These are phyloP conservation scores for Tetrapisispora fleetii DNA, from an alignment of 805 yeast species.

Conservation along the genomic window DNA sequence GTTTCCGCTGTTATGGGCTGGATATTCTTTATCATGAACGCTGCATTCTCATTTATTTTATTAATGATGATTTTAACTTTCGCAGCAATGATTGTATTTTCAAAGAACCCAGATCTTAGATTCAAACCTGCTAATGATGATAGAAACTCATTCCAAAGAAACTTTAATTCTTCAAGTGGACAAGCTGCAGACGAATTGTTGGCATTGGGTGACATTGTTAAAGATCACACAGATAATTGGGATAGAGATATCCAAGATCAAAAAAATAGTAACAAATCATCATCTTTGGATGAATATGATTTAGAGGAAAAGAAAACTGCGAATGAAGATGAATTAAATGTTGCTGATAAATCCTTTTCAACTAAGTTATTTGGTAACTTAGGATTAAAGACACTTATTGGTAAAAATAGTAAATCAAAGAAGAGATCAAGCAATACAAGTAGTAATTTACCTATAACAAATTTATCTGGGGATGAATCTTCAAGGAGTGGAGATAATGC, in stretches of 20 bases:
- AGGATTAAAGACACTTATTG: slow-evolving; percentile 9
- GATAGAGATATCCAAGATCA: slow-evolving; percentile 43
- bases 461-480: slow-evolving; percentile 1
- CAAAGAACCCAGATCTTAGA: slow-evolving; percentile 82
- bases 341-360: slow-evolving; percentile 14
- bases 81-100: slow-evolving; percentile 49
- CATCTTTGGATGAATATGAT: slow-evolving; percentile 4
- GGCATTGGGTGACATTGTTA: slow-evolving; percentile 2
- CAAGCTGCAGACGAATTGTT: slow-evolving; percentile 1
- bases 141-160: slow-evolving; percentile 75
- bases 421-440: slow-evolving; percentile 2
- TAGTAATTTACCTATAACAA: background rate
- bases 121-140: slow-evolving; percentile 87
- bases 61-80: slow-evolving; percentile 62
- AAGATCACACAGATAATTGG: slow-evolving; percentile 46
- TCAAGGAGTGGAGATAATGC: background rate
- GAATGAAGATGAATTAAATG: slow-evolving; percentile 9
- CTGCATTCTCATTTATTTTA: slow-evolving; percentile 72
- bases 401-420: background rate
- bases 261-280: slow-evolving; percentile 3
- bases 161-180: background rate
- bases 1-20: slow-evolving; percentile 87
- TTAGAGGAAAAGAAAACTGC: slow-evolving; percentile 7
- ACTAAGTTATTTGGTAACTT: slow-evolving; percentile 15
- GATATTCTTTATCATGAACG: slow-evolving; percentile 79